Evolutionary conservation across 768 basidiomycete species (phyloP).

Genomic region (Leccinellum rugosiceps): DNA sequence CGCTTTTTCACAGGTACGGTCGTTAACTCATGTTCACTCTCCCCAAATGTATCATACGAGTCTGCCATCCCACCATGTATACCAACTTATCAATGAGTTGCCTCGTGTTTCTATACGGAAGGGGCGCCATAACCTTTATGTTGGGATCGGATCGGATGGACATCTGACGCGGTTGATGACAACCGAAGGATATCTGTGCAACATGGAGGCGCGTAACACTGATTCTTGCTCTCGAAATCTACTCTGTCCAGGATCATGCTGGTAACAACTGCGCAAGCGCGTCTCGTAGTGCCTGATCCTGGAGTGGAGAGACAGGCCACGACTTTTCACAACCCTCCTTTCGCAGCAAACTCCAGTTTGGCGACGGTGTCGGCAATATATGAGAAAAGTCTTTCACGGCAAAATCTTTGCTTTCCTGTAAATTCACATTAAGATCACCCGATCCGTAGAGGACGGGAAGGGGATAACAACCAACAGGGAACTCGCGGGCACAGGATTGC

Average conservation of each 20-base stretch:
- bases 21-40: conserved; percentile 28
- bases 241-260: not conserved
- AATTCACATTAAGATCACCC: not conserved
- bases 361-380: conserved; percentile 70
- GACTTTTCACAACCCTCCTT: conserved; percentile 12
- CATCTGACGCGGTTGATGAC: not conserved
- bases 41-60: conserved; percentile 19
- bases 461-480: conserved; percentile 11
- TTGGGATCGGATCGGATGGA: not conserved
- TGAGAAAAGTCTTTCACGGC: conserved; percentile 84
- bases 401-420: conserved; percentile 38
- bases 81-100: conserved; percentile 2
- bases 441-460: not conserved
- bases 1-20: conserved; percentile 34
- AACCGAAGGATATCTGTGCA: no score
- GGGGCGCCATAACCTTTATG: no score
- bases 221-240: not conserved
- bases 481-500: conserved; percentile 1
- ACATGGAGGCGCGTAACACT: not conserved
- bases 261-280: conserved; percentile 21
- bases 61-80: conserved; percentile 9
- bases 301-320: conserved; percentile 24
- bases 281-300: conserved; percentile 12
- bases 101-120: not conserved
- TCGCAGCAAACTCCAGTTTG: conserved; percentile 54